Percentiles rank a stretch among this genome's conserved stretches.
Evolutionary conservation across 495 filamentous ascomycete genomes (phyloP).

Genomic region (Hypoxylon fragiforme): DNA sequence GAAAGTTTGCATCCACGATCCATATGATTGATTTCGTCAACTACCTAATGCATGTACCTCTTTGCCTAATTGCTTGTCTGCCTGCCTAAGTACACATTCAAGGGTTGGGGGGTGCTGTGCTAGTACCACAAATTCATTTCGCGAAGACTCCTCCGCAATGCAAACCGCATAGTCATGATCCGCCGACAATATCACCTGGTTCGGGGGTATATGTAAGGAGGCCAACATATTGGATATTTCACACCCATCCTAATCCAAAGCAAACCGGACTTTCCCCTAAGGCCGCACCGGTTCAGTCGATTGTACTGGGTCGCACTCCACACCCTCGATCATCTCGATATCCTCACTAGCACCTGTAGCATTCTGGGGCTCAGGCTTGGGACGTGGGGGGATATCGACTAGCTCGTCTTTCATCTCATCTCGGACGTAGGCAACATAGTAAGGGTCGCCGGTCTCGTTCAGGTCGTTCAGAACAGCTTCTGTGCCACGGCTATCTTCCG

Average conservation of each 20-base stretch:
- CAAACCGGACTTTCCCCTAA: neutral
- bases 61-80: too few relatives aligned
- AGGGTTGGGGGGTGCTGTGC: neutral
- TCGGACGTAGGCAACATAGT: constrained; percentile 85
- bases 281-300: too few relatives aligned
- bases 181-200: neutral
- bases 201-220: neutral
- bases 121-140: neutral
- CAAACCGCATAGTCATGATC: neutral
- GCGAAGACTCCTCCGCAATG: neutral
- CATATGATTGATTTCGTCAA: too few relatives aligned
- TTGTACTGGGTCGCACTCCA: neutral
- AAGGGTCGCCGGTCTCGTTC: constrained; percentile 70
- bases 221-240: neutral
- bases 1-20: too few relatives aligned
- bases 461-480: constrained; percentile 66
- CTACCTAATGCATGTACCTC: too few relatives aligned
- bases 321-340: constrained; percentile 28
- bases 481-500: constrained; percentile 55
- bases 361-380: neutral
- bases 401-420: constrained; percentile 62
- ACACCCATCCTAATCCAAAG: too few relatives aligned
- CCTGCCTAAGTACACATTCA: too few relatives aligned
- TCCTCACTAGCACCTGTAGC: constrained; percentile 1
- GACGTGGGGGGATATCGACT: constrained; percentile 55